phyloP scores from a whole-genome alignment of 2,329 filamentous ascomycete species.

The Trichophyton verrucosum region DNA sequence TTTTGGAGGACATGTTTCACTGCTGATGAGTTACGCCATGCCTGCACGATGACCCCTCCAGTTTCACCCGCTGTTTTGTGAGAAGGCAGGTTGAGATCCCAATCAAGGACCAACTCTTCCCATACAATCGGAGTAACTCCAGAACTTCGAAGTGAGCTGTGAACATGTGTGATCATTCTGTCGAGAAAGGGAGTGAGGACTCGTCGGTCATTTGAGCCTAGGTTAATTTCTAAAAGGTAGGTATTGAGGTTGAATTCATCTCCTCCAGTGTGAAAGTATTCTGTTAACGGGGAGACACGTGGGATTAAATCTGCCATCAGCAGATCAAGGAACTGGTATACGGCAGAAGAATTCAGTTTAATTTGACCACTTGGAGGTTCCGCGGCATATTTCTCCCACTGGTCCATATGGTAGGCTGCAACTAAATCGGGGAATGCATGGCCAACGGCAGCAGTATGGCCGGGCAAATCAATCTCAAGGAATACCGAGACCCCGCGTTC shows the following conservation, averaged over 20 bases:
- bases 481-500: constrained; percentile 58
- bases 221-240: constrained; percentile 60
- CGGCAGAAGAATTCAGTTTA: constrained; percentile 60
- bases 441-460: constrained; percentile 59
- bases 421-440: constrained; percentile 59
- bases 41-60: constrained; percentile 54
- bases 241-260: constrained; percentile 74
- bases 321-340: constrained; percentile 58
- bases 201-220: constrained; percentile 51
- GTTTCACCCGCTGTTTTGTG: constrained; percentile 38
- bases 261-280: constrained; percentile 75
- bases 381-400: constrained; percentile 42
- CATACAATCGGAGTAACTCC: constrained; percentile 67
- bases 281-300: constrained; percentile 53
- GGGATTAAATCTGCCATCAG: constrained; percentile 68
- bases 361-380: constrained; percentile 52
- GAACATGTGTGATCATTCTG: constrained; percentile 57
- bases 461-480: constrained; percentile 70
- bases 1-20: constrained; percentile 18
- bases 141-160: constrained; percentile 49
- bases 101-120: constrained; percentile 74
- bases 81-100: constrained; percentile 53
- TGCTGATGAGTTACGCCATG: constrained; percentile 48
- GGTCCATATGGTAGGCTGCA: constrained; percentile 45
- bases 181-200: constrained; percentile 67